Percentiles rank a stretch among this genome's conserved stretches.
These are phyloP conservation scores for Epicoccum sorghinum DNA, from an alignment of 2,329 filamentous ascomycete genomes.

Conservation along the genomic window DNA sequence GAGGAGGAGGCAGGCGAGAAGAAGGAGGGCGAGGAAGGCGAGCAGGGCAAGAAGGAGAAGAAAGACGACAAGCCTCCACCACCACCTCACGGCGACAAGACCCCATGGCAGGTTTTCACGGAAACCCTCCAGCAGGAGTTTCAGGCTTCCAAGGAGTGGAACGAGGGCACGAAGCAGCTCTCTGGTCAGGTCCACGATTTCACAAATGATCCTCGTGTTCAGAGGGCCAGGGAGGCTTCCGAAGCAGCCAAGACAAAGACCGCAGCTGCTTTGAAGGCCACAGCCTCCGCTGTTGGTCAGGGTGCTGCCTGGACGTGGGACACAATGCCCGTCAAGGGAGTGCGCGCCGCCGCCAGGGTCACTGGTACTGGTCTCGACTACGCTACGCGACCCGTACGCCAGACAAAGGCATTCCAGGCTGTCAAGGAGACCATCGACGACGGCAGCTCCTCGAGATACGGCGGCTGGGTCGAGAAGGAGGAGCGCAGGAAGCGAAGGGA, in stretches of 20 bases:
- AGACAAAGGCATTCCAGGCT: conserved; percentile 91
- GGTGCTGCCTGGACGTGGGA: conserved; percentile 98
- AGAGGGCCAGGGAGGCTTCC: conserved; percentile 81
- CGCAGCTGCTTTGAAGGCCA: conserved; percentile 80
- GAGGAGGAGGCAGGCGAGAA: conserved; percentile 54
- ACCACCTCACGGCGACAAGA: conserved; percentile 97
- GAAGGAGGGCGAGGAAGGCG: conserved; percentile 50
- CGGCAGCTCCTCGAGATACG: conserved; percentile 92
- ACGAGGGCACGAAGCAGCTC: conserved; percentile 95
- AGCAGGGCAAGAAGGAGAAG: conserved; percentile 63
- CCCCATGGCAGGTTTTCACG: conserved; percentile 97
- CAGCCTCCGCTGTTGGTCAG: conserved; percentile 85
- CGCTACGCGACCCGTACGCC: conserved; percentile 89
- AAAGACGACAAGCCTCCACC: conserved; percentile 75
- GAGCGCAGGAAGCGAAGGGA: conserved; percentile 84
- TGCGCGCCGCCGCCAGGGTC: conserved; percentile 82
- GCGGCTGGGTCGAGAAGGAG: conserved; percentile 96
- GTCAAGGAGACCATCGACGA: conserved; percentile 97
- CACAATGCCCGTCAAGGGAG: conserved; percentile 87
- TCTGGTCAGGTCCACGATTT: conserved; percentile 89
- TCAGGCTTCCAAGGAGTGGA: conserved; percentile 98
- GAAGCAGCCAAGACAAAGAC: conserved; percentile 81
- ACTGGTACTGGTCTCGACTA: conserved; percentile 90
- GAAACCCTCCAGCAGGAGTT: conserved; percentile 95
- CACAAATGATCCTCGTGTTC: conserved; percentile 88